Evolutionary conservation across 176 grass and related monocot genomes (phyloP).

Genomic region (maize (Zea mays)): DNA sequence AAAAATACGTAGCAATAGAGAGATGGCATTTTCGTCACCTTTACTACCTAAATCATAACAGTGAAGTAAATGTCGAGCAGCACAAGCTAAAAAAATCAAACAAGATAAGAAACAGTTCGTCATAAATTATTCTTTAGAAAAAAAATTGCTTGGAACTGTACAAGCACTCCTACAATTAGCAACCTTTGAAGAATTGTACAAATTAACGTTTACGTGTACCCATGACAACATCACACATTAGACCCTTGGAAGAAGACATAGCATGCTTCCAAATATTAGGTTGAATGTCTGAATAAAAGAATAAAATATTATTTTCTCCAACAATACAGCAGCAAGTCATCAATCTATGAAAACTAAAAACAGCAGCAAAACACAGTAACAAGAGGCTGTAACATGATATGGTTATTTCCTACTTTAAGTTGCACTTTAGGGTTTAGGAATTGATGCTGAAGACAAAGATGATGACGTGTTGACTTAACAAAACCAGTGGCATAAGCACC

Average conservation of each 20-base stretch:
- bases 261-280: not conserved
- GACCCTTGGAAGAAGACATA: not conserved
- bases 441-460: not conserved
- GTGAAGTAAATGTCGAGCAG: not conserved
- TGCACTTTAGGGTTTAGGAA: not conserved
- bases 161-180: not conserved
- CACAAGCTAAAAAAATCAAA: not conserved
- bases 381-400: not conserved
- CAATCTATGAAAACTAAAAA: not conserved
- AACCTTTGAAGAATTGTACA: not conserved
- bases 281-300: not conserved
- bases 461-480: not conserved
- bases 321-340: not conserved
- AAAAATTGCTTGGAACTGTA: not conserved
- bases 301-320: not conserved
- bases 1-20: not conserved
- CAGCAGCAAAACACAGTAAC: not conserved
- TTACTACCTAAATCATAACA: conserved; percentile 26
- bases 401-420: not conserved
- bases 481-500: not conserved
- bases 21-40: not conserved
- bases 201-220: not conserved
- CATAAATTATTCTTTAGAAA: not conserved
- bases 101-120: not conserved
- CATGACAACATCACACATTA: not conserved